Conservation (phyloP, 2,329 filamentous ascomycete species). For the Herpotrichia juniperi region DNA sequence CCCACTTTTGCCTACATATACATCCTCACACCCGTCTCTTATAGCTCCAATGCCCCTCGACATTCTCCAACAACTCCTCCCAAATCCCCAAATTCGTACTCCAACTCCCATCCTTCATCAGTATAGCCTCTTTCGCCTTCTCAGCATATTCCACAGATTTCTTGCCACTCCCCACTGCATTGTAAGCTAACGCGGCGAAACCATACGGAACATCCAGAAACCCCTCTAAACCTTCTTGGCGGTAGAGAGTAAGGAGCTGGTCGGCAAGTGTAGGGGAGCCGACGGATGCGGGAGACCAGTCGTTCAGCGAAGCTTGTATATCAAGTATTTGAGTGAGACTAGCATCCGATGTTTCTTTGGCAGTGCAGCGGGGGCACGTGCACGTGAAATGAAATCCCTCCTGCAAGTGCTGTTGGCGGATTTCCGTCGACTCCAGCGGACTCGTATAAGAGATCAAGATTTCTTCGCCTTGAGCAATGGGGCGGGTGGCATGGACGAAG, state of each 20-base stretch:
- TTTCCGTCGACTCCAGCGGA: constrained; percentile 36
- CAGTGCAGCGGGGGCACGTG: constrained; percentile 44
- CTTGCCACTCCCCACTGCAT: constrained; percentile 32
- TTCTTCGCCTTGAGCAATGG: constrained; percentile 44
- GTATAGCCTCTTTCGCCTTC: constrained; percentile 40
- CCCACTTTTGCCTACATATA: background rate
- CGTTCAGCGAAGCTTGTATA: constrained; percentile 39
- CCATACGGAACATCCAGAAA: constrained; percentile 50
- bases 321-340: constrained; percentile 34
- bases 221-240: constrained; percentile 44
- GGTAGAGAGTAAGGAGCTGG: constrained; percentile 42
- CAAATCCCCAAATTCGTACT: constrained; percentile 41
- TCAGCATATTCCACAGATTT: constrained; percentile 41
- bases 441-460: constrained; percentile 48
- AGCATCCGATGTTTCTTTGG: constrained; percentile 33
- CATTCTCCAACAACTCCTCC: constrained; percentile 32
- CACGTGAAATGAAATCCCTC: constrained; percentile 51
- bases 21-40: constrained; percentile 8
- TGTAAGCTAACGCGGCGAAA: constrained; percentile 48
- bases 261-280: constrained; percentile 36
- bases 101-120: constrained; percentile 46
- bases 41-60: constrained; percentile 42
- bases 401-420: constrained; percentile 37
- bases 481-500: constrained; percentile 44
- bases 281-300: constrained; percentile 27